Base-by-base conservation (phyloP, 768 basidiomycete species). In the Leucogyrophana mollusca region DNA sequence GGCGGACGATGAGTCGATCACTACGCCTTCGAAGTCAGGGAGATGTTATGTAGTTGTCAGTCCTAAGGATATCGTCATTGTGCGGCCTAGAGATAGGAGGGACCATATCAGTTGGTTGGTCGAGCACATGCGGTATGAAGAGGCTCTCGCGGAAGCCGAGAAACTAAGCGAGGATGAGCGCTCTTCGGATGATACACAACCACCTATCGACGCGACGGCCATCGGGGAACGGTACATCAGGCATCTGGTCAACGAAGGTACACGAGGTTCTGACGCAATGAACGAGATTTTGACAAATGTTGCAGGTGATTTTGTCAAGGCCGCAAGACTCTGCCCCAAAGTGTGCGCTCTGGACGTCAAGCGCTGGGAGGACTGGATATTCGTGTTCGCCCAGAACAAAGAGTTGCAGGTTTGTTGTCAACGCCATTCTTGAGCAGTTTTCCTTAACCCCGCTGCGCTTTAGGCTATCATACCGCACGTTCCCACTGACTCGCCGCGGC, bases 311-410 rank as follows among this genome's bases (percentile, higher is more conserved):
- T 97, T 82, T 54, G 68, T 61, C 0, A 89, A 89, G 57, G 95
- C 95, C 1, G 96, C 95, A 0, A 68, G 74, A 8, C 67, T 96
- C 20, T 85, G 83, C 55, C 85, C 91, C 0, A 93, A 89, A 61
- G 91, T 97, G 6, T 88, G 95, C 53, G 85, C 79, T 3, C 80
- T 81, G 35, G 81, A 95, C 55, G 66, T 76, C 9, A 85, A 83
- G 57, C 76, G 79, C n/a, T 99, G 96, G 96, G 94, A 97, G 60
- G 82, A 87, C 56, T 96, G 90, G 90, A 89, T 97, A 58, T 95
- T 96, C 57, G 71, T 80, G 11, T 98, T 95, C 60, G 88, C 87
- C 1, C 82, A 92, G 62, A 80, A 85, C 55, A 76, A 79, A 20
- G 83, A 92, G 47, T 69, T 97, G 13, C 82, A 88, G 65, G 93